phyloP scores from a whole-genome alignment of 2,329 filamentous ascomycete genomes.

The Talaromyces albobiverticillius region DNA sequence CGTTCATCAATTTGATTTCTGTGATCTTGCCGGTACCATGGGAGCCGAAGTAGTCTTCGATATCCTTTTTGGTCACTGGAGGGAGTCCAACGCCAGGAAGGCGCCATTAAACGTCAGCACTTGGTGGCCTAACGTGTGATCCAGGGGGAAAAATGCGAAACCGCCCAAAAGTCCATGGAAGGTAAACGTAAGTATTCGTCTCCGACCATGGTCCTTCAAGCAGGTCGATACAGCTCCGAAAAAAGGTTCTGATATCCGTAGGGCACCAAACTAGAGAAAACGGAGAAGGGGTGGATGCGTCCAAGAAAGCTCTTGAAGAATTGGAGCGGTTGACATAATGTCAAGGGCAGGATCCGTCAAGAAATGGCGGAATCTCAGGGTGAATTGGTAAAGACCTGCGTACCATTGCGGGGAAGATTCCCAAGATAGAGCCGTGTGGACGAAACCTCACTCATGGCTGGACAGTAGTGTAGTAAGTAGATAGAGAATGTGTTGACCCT shows the following conservation, averaged over 20 bases:
- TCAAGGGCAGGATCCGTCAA: constrained; percentile 15
- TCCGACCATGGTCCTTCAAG: constrained; percentile 14
- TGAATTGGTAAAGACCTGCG: constrained; percentile 43
- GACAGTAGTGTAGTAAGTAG: constrained; percentile 11
- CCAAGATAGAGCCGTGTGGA: constrained; percentile 94
- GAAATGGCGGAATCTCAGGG: constrained; percentile 21
- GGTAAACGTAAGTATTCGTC: constrained; percentile 5
- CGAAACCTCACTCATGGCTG: constrained; percentile 78
- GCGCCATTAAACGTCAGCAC: constrained; percentile 33
- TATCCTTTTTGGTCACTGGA: constrained; percentile 91
- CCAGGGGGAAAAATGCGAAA: constrained; percentile 22
- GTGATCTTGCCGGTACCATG: constrained; percentile 97
- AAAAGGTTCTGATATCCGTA: background rate
- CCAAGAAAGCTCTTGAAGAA: constrained; percentile 8
- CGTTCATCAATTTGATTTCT: constrained; percentile 99
- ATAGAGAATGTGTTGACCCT: constrained; percentile 3
- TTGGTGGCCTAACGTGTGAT: constrained; percentile 22
- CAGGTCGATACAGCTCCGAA: constrained; percentile 11
- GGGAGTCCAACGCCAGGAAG: constrained; percentile 33
- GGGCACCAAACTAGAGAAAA: constrained; percentile 11
- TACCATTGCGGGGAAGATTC: constrained; percentile 95
- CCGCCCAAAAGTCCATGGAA: constrained; percentile 20
- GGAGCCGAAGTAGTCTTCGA: constrained; percentile 91
- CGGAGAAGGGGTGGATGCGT: constrained; percentile 11
- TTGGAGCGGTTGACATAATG: constrained; percentile 12